These are phyloP conservation scores for Backusella psychrophila DNA, from an alignment of 192 early-diverging fungal genomes.

Conservation along the genomic window DNA sequence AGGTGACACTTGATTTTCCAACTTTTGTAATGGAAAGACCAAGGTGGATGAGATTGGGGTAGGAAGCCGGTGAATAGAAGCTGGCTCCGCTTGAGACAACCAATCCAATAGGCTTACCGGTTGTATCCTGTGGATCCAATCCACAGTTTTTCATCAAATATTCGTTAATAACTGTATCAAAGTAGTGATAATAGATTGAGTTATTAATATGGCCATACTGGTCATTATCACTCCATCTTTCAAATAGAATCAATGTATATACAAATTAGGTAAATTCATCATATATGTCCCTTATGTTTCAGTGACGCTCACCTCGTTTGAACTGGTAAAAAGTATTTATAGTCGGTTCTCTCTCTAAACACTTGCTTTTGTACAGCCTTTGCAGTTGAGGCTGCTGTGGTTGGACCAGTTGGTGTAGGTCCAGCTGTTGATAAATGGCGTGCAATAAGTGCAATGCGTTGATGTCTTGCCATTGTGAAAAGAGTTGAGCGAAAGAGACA, in stretches of 20 bases:
- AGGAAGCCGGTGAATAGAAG: constrained; percentile 45
- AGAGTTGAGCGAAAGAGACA: background rate
- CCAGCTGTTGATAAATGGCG: constrained; percentile 2
- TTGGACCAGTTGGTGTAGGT: background rate
- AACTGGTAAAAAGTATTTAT: constrained; percentile 26
- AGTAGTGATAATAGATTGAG: constrained; percentile 52
- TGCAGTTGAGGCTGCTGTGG: background rate
- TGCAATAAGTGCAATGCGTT: constrained; percentile 5
- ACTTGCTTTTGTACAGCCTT: constrained; percentile 2
- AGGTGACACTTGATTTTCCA: constrained; percentile 48
- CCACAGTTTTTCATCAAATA: constrained; percentile 51
- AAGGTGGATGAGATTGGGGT: constrained; percentile 46
- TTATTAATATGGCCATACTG: constrained; percentile 64
- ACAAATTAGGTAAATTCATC: background rate
- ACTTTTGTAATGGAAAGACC: constrained; percentile 48
- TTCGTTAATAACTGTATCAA: constrained; percentile 57
- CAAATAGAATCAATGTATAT: background rate
- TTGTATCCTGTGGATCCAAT: constrained; percentile 29
- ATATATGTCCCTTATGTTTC: background rate
- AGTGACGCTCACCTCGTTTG: constrained; percentile 19
- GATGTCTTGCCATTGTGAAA: constrained; percentile 4
- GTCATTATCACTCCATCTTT: constrained; percentile 58
- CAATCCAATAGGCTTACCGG: constrained; percentile 41
- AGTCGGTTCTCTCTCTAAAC: constrained; percentile 6
- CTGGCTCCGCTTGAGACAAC: constrained; percentile 41